phyloP scores from a whole-genome alignment of 805 yeast genomes.

The Ascoidea rubescens region DNA sequence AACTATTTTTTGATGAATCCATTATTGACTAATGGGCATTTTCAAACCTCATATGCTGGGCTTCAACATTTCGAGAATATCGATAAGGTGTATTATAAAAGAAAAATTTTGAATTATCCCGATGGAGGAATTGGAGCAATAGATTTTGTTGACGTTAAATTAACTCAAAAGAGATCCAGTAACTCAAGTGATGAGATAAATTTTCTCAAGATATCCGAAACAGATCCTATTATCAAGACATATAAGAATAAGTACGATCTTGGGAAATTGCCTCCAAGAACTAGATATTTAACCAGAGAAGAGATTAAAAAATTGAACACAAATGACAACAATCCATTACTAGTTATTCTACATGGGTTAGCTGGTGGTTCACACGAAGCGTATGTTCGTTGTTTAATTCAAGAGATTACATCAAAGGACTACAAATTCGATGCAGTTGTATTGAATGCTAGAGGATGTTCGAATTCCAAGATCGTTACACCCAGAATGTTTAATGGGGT shows the following conservation, averaged over 20 bases:
- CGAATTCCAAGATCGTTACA: conserved; percentile 50
- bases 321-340: conserved; percentile 37
- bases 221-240: not conserved
- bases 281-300: conserved; percentile 32
- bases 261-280: conserved; percentile 28
- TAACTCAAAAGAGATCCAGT: conserved; percentile 12
- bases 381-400: conserved; percentile 48
- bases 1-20: conserved; percentile 41
- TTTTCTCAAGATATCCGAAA: not conserved
- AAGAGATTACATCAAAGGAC: conserved; percentile 19
- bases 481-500: conserved; percentile 59
- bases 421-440: conserved; percentile 48
- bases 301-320: conserved; percentile 25
- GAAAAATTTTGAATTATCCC: conserved; percentile 34
- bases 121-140: conserved; percentile 61
- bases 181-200: not conserved
- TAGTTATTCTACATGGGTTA: conserved; percentile 60
- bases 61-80: conserved; percentile 26
- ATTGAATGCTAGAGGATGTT: conserved; percentile 66
- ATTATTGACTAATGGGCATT: conserved; percentile 44
- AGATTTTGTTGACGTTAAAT: conserved; percentile 34
- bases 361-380: conserved; percentile 82
- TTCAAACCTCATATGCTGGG: conserved; percentile 59
- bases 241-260: not conserved
- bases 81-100: conserved; percentile 47